Evolutionary conservation across 2,329 filamentous ascomycete species (phyloP).

Genomic region (Epichloe baconii): DNA sequence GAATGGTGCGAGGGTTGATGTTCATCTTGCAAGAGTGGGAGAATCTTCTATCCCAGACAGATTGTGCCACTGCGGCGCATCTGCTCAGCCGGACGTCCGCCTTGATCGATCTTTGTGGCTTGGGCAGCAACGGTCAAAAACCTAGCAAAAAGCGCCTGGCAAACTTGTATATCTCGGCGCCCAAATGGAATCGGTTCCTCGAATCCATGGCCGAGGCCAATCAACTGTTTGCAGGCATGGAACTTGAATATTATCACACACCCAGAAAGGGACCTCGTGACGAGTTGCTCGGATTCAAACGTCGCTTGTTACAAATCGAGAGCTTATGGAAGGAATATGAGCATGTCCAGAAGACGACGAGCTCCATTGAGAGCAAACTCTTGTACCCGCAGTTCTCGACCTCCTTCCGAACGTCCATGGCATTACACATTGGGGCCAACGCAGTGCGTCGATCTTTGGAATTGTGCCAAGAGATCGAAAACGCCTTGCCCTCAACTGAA

Average conservation of each 20-base stretch:
- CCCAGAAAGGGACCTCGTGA: not conserved
- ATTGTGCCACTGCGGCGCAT: constrained; percentile 11
- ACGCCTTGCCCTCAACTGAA: not conserved
- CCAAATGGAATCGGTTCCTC: constrained; percentile 12
- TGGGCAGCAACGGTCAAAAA: constrained; percentile 7
- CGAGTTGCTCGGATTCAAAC: constrained; percentile 8
- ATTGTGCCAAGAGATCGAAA: constrained; percentile 13
- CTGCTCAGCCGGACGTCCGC: constrained; percentile 20
- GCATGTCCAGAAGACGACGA: constrained; percentile 15
- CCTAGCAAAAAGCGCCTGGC: constrained; percentile 9
- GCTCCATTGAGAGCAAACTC: constrained; percentile 23
- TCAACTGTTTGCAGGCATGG: constrained; percentile 3
- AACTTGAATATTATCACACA: not conserved
- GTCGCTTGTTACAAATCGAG: constrained; percentile 20
- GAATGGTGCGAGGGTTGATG: constrained; percentile 18
- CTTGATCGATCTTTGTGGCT: constrained; percentile 24
- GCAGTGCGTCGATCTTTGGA: constrained; percentile 11
- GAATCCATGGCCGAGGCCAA: constrained; percentile 10
- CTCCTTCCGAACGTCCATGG: constrained; percentile 18
- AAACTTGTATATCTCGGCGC: constrained; percentile 15
- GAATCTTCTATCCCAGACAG: constrained; percentile 12
- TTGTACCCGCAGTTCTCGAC: constrained; percentile 17
- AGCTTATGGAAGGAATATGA: constrained; percentile 21
- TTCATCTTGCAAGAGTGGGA: constrained; percentile 14
- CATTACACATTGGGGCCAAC: constrained; percentile 13